A percentile compares a stretch with the other conserved stretches of the same genome.
Evolutionary conservation across 768 basidiomycete species (phyloP).

Genomic region (Kwoniella botswanensis): DNA sequence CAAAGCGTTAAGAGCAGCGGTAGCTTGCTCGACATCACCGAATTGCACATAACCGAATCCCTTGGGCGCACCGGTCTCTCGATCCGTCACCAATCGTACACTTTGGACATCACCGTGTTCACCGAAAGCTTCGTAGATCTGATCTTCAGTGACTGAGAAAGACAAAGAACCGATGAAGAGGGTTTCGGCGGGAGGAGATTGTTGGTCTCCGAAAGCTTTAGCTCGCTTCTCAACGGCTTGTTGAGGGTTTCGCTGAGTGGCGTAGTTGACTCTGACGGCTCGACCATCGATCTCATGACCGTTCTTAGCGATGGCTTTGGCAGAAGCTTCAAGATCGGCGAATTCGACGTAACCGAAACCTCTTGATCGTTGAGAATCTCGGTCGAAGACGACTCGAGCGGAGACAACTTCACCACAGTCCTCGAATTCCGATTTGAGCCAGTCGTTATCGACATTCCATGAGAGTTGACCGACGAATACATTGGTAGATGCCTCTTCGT

Average conservation of each 20-base stretch:
- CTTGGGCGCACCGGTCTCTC: conserved; percentile 86
- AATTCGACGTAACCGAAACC: conserved; percentile 69
- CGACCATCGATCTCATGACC: conserved; percentile 94
- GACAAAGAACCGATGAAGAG: conserved; percentile 92
- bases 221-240: conserved; percentile 72
- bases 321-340: conserved; percentile 61
- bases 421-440: conserved; percentile 87
- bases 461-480: conserved; percentile 92
- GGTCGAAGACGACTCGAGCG: conserved; percentile 76
- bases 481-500: conserved; percentile 66
- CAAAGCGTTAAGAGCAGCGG: conserved; percentile 74
- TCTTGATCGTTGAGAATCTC: conserved; percentile 59
- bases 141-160: conserved; percentile 78
- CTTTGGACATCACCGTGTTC: conserved; percentile 83
- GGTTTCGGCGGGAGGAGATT: conserved; percentile 69
- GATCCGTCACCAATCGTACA: conserved; percentile 89
- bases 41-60: conserved; percentile 98
- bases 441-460: conserved; percentile 97
- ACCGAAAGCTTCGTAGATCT: conserved; percentile 85
- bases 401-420: conserved; percentile 84
- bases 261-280: conserved; percentile 80
- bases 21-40: conserved; percentile 75
- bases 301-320: conserved; percentile 74
- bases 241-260: conserved; percentile 66
- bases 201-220: conserved; percentile 73